Conservation (phyloP, 352 stramenopile genomes). For the Elongisporangium anandrum region DNA sequence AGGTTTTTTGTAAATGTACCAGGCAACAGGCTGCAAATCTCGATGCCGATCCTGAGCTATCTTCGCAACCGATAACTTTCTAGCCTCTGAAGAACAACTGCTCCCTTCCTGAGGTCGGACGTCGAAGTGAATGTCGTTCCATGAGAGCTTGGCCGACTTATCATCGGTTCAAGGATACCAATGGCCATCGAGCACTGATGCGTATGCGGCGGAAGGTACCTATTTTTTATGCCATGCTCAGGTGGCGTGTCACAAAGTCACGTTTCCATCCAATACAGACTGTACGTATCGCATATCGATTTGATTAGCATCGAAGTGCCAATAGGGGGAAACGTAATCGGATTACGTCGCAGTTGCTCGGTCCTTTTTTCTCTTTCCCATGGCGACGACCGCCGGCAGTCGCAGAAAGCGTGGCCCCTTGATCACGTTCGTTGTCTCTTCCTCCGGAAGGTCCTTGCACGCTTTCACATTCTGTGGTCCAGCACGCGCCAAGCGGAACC, state of each 20-base stretch:
- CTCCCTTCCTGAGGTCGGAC: neutral
- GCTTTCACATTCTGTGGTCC: neutral
- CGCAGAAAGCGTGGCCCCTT: neutral
- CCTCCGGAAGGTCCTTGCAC: neutral
- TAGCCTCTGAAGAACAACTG: neutral
- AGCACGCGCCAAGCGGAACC: constrained; percentile 21
- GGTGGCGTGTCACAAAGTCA: neutral
- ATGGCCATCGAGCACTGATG: neutral
- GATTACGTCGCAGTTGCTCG: neutral
- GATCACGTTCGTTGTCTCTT: neutral
- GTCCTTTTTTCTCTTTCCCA: neutral
- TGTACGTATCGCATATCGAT: neutral
- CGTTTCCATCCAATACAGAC: neutral
- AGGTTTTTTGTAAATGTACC: neutral
- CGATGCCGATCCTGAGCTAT: neutral
- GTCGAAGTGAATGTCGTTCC: neutral
- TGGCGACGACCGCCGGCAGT: too few relatives aligned
- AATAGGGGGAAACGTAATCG: neutral
- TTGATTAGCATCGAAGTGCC: neutral
- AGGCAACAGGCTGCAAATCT: neutral
- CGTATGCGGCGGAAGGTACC: neutral
- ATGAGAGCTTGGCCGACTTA: neutral
- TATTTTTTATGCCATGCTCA: neutral
- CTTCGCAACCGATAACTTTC: neutral
- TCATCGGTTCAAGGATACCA: neutral